Conservation (phyloP, 805 yeast genomes). For the Myxozyma neglecta region DNA sequence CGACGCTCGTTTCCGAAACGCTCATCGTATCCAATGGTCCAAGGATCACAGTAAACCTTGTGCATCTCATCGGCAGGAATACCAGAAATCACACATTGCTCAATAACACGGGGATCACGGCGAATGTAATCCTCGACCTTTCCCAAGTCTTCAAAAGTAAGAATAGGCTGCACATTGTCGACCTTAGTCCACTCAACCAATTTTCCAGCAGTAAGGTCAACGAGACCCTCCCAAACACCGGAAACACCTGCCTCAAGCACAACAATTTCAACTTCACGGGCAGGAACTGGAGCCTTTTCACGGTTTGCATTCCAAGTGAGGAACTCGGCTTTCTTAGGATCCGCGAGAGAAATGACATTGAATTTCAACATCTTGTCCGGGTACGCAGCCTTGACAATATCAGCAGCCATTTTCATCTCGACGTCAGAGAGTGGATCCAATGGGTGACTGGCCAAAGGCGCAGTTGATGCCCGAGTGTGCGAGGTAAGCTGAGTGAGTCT, state of each 20-base stretch:
- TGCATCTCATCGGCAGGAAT: constrained; percentile 62
- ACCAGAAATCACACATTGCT: constrained; percentile 70
- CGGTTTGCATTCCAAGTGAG: constrained; percentile 59
- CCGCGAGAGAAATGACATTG: constrained; percentile 69
- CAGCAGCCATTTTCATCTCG: constrained; percentile 62
- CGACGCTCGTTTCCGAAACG: constrained; percentile 76
- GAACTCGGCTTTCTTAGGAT: constrained; percentile 65
- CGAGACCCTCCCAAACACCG: constrained; percentile 72
- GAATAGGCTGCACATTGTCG: constrained; percentile 70
- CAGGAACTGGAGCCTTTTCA: constrained; percentile 54
- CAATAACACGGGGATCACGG: constrained; percentile 67
- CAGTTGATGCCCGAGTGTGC: constrained; percentile 25
- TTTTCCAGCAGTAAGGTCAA: constrained; percentile 53
- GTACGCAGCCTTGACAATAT: constrained; percentile 49
- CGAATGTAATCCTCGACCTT: constrained; percentile 65
- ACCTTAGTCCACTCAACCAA: constrained; percentile 51
- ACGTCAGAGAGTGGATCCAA: constrained; percentile 62
- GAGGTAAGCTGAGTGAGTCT: constrained; percentile 29
- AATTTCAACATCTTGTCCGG: constrained; percentile 51
- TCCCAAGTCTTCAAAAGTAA: constrained; percentile 67
- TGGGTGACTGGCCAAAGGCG: constrained; percentile 19
- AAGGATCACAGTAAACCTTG: constrained; percentile 63
- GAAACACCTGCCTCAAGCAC: constrained; percentile 53
- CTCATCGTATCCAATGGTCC: constrained; percentile 72
- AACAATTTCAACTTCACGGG: constrained; percentile 67